phyloP scores from a whole-genome alignment of 2,329 filamentous ascomycete genomes.

The Fusarium sp. region DNA sequence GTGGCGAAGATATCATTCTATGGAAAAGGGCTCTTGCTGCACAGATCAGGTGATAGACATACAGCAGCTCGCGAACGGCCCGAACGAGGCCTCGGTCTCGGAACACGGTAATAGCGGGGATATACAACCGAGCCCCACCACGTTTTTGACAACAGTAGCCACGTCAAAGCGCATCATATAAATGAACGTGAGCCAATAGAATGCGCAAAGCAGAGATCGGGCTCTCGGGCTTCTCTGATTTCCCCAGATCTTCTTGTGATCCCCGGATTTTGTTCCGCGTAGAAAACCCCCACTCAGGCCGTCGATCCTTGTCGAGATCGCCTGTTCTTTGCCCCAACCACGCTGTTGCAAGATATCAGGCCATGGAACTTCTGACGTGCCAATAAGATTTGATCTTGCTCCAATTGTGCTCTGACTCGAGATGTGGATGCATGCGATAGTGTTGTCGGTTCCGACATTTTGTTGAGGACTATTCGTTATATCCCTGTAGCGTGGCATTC shows the following conservation, averaged over 20 bases:
- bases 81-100: not conserved
- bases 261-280: not conserved
- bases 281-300: not conserved
- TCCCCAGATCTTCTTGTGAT: not conserved
- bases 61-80: not conserved
- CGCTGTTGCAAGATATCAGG: not conserved
- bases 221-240: not conserved
- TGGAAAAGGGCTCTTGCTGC: no score
- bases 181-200: not conserved
- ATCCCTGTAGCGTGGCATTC: not conserved
- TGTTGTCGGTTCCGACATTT: not conserved
- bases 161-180: not conserved
- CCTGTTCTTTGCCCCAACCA: slow-evolving; percentile 2
- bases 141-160: not conserved
- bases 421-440: not conserved
- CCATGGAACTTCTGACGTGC: not conserved
- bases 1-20: no score
- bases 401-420: not conserved
- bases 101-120: not conserved
- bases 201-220: not conserved
- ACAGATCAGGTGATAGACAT: not conserved
- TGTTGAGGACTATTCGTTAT: not conserved
- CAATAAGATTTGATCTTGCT: not conserved
- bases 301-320: not conserved
- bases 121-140: not conserved